Evolutionary conservation across 2,329 filamentous ascomycete species (phyloP), one percentile per base, ranked within the genome.

Genomic region (Trichoderma sp.): DNA sequence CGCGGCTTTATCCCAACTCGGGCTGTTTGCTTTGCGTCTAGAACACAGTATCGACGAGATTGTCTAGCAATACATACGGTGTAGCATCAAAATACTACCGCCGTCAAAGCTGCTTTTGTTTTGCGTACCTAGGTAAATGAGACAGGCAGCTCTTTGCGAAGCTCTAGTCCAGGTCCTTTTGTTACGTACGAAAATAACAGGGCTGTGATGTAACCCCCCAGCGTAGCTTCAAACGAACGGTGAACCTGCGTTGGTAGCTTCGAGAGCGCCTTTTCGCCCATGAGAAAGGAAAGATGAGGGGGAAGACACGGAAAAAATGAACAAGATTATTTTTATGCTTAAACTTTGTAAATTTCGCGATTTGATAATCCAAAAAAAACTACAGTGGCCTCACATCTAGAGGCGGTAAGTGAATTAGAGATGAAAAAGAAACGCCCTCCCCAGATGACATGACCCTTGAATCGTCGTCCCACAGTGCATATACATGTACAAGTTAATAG

Each of bases 401-500:
- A 36, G 36, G 36, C 17, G 20, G 23, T 17, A 15, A 26, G 9
- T 28, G 23, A 17, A 30, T 28, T 58, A 43, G 3, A 58, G 50
- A n/a, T 59, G 4, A 20, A 34, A 34, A 58, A 61, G n/a, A 68
- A 68, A 68, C 57, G 66, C 66, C 66, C 53, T 59, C 57, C 3
- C 36, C 34, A 68, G 30, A 30, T 34, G 34, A 68, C 17, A 47
- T 68, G 53, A 34, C 36, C 39, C n/a, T 50, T 68, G 13, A 68
- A 58, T 28, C 30, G 57, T 34, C 39, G 34, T 62, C 39, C 66
- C 66, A 68, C 66, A 50, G n/a, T 67, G 28, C 11, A 68, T 68
- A 68, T 68, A 68, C 39, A 68, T 28, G 55, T 68, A 68, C 57
- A 68, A 57, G 30, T 32, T 17, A 55, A 30, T 28, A 13, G n/a